phyloP scores from a whole-genome alignment of 441 rosid genomes.

The Pelargonium australe region DNA sequence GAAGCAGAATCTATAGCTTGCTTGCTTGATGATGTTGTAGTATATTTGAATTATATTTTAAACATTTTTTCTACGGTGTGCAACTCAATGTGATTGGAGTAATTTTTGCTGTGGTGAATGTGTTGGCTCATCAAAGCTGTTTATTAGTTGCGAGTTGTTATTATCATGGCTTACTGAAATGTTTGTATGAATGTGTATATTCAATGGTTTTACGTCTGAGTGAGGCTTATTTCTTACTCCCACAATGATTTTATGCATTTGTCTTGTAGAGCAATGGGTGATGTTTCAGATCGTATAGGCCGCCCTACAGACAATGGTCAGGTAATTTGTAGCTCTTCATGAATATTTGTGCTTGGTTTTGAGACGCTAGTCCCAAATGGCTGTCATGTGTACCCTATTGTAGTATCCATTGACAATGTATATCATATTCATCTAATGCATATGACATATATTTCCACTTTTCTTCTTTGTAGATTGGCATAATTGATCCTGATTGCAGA shows the following conservation, averaged over 20 bases:
- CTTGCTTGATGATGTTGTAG: neutral
- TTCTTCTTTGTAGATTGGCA: slow-evolving; percentile 58
- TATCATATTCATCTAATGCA: neutral
- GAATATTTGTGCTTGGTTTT: neutral
- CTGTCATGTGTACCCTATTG: neutral
- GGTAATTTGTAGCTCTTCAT: slow-evolving; percentile 36
- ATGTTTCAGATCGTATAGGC: slow-evolving; percentile 93
- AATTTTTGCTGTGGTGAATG: neutral
- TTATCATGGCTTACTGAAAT: neutral
- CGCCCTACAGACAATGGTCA: slow-evolving; percentile 96
- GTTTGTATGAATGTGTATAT: neutral
- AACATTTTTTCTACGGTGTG: neutral
- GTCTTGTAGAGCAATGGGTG: slow-evolving; percentile 84
- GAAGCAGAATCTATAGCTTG: neutral
- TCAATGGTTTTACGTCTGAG: neutral
- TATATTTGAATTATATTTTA: neutral
- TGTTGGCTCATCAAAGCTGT: neutral
- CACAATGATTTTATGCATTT: slow-evolving; percentile 5
- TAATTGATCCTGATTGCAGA: slow-evolving; percentile 94
- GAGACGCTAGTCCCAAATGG: neutral
- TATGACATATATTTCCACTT: neutral
- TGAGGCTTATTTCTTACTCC: neutral
- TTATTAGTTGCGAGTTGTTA: neutral
- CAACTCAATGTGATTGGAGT: neutral
- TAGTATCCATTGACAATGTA: neutral